Base-by-base conservation (phyloP, 2,329 filamentous ascomycete species). In the Aspergillus transmontanensis region DNA sequence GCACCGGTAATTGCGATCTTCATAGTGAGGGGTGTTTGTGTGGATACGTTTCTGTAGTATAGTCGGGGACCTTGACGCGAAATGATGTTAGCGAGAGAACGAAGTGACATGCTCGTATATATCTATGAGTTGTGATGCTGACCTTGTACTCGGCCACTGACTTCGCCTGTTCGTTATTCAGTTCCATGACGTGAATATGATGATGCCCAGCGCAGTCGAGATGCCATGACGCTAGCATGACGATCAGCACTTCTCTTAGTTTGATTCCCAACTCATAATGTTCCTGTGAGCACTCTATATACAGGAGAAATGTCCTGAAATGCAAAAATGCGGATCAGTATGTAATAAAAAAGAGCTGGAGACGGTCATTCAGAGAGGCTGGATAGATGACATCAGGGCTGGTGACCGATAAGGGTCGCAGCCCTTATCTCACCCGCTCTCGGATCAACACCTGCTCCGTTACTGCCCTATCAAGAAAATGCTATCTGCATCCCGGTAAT, bases 1-100 rank as follows among this genome's bases (percentile, higher is more conserved):
- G 62, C 78, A 64, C 74, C 73, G 58, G 74, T 81, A 72, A 72
- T 81, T 64, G 79, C 80, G 73, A 73, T 80, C 75, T 73, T 81
- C 79, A 74, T 73, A 26, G 6, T 26, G 12, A 48, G 23, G 11
- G 5, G 6, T 16, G 6, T 36, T 36, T 14, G 45, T 14, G 23
- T 16, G 12, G 45, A 48, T 26, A 48, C 23, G 21, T 48, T 48
- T 48, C 45, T 28, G 11, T 6, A 14, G 45, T 28, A 16, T 12
- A 16, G 26, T 6, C 7, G 23, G 45, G 23, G 23, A 3, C 16
- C 23, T 50, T 50, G 46, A 11, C 46, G 46, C 14, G 26, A 19
- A 26, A 19, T 9, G 3, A 50, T 30, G 46, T 19, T 30, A n/a
- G 26, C 14, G 3, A 30, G 26, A 30, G 23, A n/a, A 30, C 16